A percentile compares a stretch with the other conserved stretches of the same genome.
These are phyloP conservation scores for Coemansia reversa DNA, from an alignment of 192 early-diverging fungal species.

Conservation along the genomic window DNA sequence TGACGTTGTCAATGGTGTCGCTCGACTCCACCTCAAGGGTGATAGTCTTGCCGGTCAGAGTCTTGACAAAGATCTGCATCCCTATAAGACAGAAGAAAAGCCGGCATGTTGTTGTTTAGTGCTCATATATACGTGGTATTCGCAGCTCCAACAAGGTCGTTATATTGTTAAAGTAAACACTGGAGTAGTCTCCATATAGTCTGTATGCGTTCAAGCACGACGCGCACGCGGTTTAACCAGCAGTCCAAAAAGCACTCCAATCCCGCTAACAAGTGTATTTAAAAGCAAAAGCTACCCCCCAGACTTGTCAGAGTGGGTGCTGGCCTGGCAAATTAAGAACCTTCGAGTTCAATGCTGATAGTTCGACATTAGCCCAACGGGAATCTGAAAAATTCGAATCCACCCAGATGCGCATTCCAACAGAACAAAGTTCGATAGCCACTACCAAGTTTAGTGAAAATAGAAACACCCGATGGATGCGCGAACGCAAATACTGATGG, in stretches of 20 bases:
- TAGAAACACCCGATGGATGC: background rate
- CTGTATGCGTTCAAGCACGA: too few species aligned
- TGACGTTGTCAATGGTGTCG: slow-evolving; percentile 92
- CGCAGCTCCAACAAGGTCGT: background rate
- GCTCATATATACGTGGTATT: background rate
- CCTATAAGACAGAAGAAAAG: slow-evolving; percentile 20
- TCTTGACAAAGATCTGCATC: slow-evolving; percentile 90
- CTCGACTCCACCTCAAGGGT: slow-evolving; percentile 89
- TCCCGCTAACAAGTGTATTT: too few species aligned
- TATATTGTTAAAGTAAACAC: too few species aligned
- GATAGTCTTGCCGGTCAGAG: slow-evolving; percentile 83
- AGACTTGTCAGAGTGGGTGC: too few species aligned
- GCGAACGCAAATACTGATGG: background rate
- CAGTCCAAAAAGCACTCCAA: too few species aligned
- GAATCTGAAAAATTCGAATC: background rate
- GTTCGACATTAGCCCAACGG: background rate
- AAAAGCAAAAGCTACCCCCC: too few species aligned
- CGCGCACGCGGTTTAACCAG: too few species aligned
- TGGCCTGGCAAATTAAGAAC: too few species aligned
- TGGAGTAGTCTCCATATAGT: too few species aligned
- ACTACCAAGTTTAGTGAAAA: background rate
- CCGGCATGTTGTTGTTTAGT: background rate
- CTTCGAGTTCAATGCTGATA: background rate
- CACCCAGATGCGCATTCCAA: background rate
- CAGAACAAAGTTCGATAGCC: too few species aligned